Base-by-base conservation (phyloP, 2,329 filamentous ascomycete species). In the Clonostachys rhizophaga region DNA sequence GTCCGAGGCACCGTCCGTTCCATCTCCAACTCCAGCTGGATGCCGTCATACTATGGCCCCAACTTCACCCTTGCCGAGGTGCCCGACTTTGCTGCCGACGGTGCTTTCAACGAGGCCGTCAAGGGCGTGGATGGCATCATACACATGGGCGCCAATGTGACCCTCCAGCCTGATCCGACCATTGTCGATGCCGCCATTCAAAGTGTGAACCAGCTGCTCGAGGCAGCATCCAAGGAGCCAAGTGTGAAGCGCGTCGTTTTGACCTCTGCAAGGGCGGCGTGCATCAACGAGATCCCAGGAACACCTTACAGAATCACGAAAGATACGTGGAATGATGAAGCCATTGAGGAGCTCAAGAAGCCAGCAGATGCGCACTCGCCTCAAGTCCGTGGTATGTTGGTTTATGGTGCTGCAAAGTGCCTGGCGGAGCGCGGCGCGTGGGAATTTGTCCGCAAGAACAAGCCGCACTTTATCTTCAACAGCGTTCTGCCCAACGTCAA, bases 61-160 rank as follows among this genome's bases (percentile, higher is more conserved):
- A 39, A 39, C 16, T 17, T 39, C 36, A 39, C 14, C 36, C 36
- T 39, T 14, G 36, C 36, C 36, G 36, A 39, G 36, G 36, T 39
- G 11, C 36, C 36, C 36, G 36, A 39, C 16, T 14, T 39, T 10
- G 16, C 42, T 3, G 48, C 45, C 13, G 42, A 24, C 18, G 47
- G 47, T 12, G 48, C 48, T 12, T 34, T 45, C 6, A 45, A 45
- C 7, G 48, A 45, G 16, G 47, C 41, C 8, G 42, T 33, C 37
- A 42, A 34, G 17, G 35, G 42, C 13, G 42, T 34, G 16, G 44
- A 47, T 11, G 42, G 37, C 13, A 42, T 30, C 33, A 45, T 40
- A 3, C 41, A 42, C 14, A 20, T 45, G 34, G 36, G 14, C 16
- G 36, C 36, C 36, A 39, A 14, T 17, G 36, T 39, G 13, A 17